A percentile compares a stretch with the other conserved stretches of the same genome.
Conservation (phyloP, 1,139 yeast genomes). For the Debaryomyces sp. region DNA sequence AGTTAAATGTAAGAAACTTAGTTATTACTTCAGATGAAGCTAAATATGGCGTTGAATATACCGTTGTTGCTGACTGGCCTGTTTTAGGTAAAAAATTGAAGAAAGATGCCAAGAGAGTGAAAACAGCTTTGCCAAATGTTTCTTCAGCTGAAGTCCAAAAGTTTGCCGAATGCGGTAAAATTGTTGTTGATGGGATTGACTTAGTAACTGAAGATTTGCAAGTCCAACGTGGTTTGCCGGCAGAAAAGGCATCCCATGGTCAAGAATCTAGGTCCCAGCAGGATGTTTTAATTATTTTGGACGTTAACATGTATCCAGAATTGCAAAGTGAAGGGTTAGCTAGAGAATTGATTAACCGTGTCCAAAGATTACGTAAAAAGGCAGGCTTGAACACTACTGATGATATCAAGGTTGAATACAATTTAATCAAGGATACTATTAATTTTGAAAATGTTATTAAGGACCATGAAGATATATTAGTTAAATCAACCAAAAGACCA, state of each 20-base stretch:
- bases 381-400: conserved; percentile 94
- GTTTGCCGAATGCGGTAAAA: conserved; percentile 71
- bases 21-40: conserved; percentile 89
- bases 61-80: conserved; percentile 99
- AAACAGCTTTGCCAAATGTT: conserved; percentile 85
- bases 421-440: conserved; percentile 69
- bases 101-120: conserved; percentile 90
- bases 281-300: conserved; percentile 87
- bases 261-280: conserved; percentile 85
- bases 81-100: conserved; percentile 95
- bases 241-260: conserved; percentile 60
- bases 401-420: conserved; percentile 86
- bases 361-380: conserved; percentile 96
- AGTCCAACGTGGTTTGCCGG: conserved; percentile 87
- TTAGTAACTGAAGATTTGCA: conserved; percentile 86
- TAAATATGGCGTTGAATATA: conserved; percentile 88
- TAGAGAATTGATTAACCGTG: conserved; percentile 94
- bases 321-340: conserved; percentile 93
- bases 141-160: conserved; percentile 80
- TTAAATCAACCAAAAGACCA: conserved; percentile 76
- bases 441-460: conserved; percentile 65
- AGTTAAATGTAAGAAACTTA: conserved; percentile 87
- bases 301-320: conserved; percentile 84
- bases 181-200: conserved; percentile 87
- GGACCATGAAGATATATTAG: conserved; percentile 66